Evolutionary conservation across 306 rosid genomes (phyloP).

Genomic region (Cicer chorassanicum): DNA sequence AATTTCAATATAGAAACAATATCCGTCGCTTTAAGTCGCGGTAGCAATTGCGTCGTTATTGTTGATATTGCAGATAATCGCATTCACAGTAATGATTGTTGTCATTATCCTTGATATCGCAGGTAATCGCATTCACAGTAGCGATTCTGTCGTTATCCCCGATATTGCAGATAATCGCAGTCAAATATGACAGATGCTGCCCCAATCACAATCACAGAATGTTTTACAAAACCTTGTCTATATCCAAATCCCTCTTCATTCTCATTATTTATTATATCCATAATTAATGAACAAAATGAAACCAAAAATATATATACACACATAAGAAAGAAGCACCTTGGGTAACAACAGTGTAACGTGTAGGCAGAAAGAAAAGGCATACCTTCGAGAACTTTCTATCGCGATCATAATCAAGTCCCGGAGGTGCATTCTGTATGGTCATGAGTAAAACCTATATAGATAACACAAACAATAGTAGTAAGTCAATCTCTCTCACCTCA

Average conservation of each 20-base stretch:
- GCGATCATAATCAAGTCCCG: conserved; percentile 98
- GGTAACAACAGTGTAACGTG: conserved; percentile 34
- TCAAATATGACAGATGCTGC: background rate
- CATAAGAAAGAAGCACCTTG: background rate
- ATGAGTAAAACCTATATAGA: conserved; percentile 79
- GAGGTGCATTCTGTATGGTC: conserved; percentile 99
- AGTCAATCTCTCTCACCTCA: background rate
- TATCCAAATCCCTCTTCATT: conserved; percentile 3
- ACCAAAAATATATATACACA: background rate
- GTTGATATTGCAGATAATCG: background rate
- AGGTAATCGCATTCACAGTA: background rate
- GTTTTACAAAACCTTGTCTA: background rate
- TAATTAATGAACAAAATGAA: conserved; percentile 24
- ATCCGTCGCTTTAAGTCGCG: background rate
- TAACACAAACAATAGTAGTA: conserved; percentile 31
- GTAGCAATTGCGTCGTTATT: background rate
- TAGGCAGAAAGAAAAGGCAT: conserved; percentile 75
- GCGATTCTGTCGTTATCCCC: background rate
- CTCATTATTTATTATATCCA: conserved; percentile 16
- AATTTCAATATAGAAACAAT: conserved; percentile 7
- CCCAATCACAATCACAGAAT: background rate
- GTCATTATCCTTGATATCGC: background rate
- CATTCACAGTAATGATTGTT: background rate
- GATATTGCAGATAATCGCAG: background rate
- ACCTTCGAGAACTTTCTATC: conserved; percentile 98